Evolutionary conservation across 129 eudicot genomes (phyloP), one percentile per base, ranked within the genome.

Genomic region (Cynara cardunculus): DNA sequence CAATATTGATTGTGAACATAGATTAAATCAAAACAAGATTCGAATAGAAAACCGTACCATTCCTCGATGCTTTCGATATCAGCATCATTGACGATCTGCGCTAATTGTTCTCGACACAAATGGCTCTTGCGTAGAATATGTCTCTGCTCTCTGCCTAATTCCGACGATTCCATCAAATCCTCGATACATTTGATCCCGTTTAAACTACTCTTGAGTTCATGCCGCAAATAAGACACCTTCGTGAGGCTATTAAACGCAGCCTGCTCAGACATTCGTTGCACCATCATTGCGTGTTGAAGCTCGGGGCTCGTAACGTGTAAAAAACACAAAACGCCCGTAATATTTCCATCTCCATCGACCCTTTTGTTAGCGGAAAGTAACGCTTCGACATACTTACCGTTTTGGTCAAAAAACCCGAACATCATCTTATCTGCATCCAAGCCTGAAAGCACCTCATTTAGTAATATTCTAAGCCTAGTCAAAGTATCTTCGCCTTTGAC

Each of bases 221-320:
- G 84, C n/a, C 90, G 89, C 78, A 93, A 68, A 34, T 93, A 93
- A 25, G 89, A 64, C 79, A 93, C 82, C 75, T 86, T 89, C 11
- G 89, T 86, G 22, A 79, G 87, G 76, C 90, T 86, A 84, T 87
- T 89, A 62, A 85, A 87, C 19, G 94, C 94, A 41, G 94, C 94
- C 76, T 85, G 89, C 49, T 88, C 92, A 2, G 94, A 86, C 81
- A 86, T 79, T 62, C 71, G 82, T 70, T 93, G 97, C 86, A 91
- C 88, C 75, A 89, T 86, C 87, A 93, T 70, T 5, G 94, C 93
- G 28, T 89, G 84, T 78, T 93, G 94, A 84, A 93, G 94, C 78
- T 93, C 98, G 24, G 94, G 90, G 84, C 98, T 93, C 24, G 97
- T 85, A 59, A 93, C 78, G 73, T 87, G 96, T 82, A 93, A 75